A percentile compares a stretch with the other conserved stretches of the same genome.
Evolutionary conservation across 2,329 filamentous ascomycete genomes (phyloP).

Genomic region (Fusarium cicatricum): DNA sequence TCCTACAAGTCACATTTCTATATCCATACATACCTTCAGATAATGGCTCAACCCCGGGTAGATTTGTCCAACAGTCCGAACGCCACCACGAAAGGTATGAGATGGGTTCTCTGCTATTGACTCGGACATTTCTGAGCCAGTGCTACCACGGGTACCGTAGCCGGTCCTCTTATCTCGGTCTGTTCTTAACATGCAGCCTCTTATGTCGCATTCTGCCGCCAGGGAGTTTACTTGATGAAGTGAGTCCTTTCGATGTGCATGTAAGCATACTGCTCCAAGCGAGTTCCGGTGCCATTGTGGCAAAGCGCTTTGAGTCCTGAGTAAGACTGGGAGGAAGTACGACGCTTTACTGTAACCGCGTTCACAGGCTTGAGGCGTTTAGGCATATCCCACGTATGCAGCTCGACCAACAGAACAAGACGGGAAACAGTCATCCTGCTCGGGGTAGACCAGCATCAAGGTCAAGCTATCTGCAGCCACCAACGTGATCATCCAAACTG

Average conservation of each 20-base stretch:
- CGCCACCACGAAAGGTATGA: background rate
- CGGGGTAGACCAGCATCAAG: slow-evolving; percentile 7
- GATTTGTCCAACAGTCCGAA: background rate
- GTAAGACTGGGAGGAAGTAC: background rate
- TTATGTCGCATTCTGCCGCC: slow-evolving; percentile 14
- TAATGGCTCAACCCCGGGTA: background rate
- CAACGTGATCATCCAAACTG: background rate
- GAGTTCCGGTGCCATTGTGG: background rate
- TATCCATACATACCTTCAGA: background rate
- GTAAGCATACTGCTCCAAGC: background rate
- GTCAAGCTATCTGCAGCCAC: slow-evolving; percentile 14
- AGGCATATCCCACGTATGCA: background rate
- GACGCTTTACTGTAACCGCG: slow-evolving; percentile 16
- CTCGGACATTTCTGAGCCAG: background rate
- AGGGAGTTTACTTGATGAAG: slow-evolving; percentile 3
- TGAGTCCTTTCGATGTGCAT: slow-evolving; percentile 6
- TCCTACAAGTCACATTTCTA: slow-evolving; percentile 5
- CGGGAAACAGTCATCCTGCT: background rate
- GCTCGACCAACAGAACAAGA: background rate
- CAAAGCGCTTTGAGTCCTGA: slow-evolving; percentile 1
- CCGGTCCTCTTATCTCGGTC: slow-evolving; percentile 19
- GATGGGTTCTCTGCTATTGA: too few relatives aligned
- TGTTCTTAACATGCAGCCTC: slow-evolving; percentile 5
- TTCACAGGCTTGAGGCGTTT: background rate
- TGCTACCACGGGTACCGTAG: slow-evolving; percentile 16